Evolutionary conservation across 108 stramenopile species (phyloP).

Genomic region (Nitzschia palea): DNA sequence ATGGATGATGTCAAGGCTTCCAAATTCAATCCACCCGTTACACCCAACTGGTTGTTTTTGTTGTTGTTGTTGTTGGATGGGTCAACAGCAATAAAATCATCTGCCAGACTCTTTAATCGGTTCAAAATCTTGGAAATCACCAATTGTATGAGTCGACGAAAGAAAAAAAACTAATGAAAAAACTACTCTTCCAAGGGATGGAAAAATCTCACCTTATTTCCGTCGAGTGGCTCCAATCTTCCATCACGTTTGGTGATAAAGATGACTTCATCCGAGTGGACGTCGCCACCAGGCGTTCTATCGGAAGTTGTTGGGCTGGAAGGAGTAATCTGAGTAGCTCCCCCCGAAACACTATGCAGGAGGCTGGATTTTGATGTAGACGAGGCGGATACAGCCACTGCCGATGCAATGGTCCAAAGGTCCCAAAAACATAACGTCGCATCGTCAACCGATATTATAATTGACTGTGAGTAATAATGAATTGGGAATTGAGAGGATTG

Average conservation of each 20-base stretch:
- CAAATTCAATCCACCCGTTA: constrained; percentile 53
- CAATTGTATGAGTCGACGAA: neutral
- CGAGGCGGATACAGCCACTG: too few species aligned
- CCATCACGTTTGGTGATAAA: constrained; percentile 38
- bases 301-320: neutral
- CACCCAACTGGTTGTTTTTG: neutral
- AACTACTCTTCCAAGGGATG: neutral
- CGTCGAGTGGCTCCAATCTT: constrained; percentile 40
- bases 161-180: neutral
- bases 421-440: neutral
- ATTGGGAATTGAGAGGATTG: too few species aligned
- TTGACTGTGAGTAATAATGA: too few species aligned
- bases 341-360: neutral
- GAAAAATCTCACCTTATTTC: constrained; percentile 38
- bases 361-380: neutral
- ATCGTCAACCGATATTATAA: too few species aligned
- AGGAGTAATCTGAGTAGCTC: neutral
- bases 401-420: too few species aligned
- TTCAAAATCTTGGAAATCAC: constrained; percentile 33
- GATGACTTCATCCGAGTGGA: constrained; percentile 13
- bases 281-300: neutral
- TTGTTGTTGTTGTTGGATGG: neutral
- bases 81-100: neutral
- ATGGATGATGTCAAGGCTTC: constrained; percentile 57
- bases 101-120: constrained; percentile 40